Evolutionary conservation across 2,329 filamentous ascomycete genomes (phyloP), one percentile per base, ranked within the genome.

Genomic region (Emericellopsis cladophorae): DNA sequence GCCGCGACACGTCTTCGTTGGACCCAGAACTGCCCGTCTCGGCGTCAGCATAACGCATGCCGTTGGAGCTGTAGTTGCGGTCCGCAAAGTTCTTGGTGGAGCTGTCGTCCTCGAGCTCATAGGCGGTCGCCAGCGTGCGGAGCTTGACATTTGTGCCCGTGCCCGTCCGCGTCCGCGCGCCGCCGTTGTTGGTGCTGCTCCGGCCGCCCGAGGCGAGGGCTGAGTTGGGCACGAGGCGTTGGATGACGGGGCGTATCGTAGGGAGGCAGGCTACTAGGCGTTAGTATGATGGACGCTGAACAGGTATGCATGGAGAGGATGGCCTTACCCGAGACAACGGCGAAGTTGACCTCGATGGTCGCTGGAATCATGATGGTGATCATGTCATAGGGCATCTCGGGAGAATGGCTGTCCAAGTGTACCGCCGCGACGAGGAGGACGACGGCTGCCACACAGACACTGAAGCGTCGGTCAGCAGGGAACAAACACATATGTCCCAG

Each of bases 381-480:
- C 6, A 41, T 41, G 11, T 41, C 29, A 21, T 16, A 29, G 11
- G 42, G 23, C 29, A 41, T 18, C 35, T 44, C 39, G 10, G 15
- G n/a, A 6, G 34, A 36, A 15, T 38, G 21, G 14, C 22, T 15
- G 16, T 44, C 21, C 15, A 44, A 44, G 9, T 24, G 12, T 11
- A 8, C 39, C 6, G 42, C 29, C 26, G 29, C 26, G 16, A 41
- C 21, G 22, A 41, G 33, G 12, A 44, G 14, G 29, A 33, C 18
- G 14, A 44, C 31, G 8, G 42, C 29, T 12, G 39, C 42, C 3
- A 39, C 39, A 24, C 42, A 44, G 23, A 44, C 40, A n/a, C 38
- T 40, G 16, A 15, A 5, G 8, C 4, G n/a, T 22, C 16, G 24
- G 36, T 12, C 18, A 18, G 18, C 12, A 22, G 22, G 7, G 24